A percentile compares a stretch with the other conserved stretches of the same genome.
Conservation (phyloP, 139 green algal genomes). For the Marvania coccoides region DNA sequence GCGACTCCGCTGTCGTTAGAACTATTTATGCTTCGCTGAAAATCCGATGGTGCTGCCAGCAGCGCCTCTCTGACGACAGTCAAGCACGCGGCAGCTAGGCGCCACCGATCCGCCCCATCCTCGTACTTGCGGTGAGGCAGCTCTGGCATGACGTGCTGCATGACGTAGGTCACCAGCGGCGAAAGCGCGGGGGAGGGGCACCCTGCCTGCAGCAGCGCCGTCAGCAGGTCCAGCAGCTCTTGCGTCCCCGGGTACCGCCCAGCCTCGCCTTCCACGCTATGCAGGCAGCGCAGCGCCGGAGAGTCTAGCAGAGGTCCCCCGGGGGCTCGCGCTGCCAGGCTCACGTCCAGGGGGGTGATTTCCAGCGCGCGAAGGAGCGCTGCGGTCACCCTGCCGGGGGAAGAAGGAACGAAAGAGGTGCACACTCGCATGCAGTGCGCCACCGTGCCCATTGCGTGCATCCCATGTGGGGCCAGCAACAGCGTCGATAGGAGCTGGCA, state of each 20-base stretch:
- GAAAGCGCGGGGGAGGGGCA: conserved; percentile 11
- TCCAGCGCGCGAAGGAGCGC: conserved; percentile 23
- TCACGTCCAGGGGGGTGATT: conserved; percentile 1
- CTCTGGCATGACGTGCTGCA: conserved; percentile 29
- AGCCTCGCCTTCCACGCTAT: conserved; percentile 20
- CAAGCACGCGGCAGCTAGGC: conserved; percentile 18
- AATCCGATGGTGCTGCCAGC: background rate
- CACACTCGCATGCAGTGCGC: conserved; percentile 23
- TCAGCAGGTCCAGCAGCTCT: conserved; percentile 29
- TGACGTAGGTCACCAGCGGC: conserved; percentile 21
- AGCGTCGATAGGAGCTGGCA: conserved; percentile 10
- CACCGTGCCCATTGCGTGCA: conserved; percentile 13
- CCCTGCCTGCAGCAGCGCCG: conserved; percentile 22
- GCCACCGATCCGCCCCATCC: conserved; percentile 21
- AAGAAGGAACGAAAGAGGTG: conserved; percentile 1
- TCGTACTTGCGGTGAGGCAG: conserved; percentile 23
- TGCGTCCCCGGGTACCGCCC: conserved; percentile 36
- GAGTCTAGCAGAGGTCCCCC: background rate
- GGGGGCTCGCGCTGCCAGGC: background rate
- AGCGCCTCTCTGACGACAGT: conserved; percentile 34
- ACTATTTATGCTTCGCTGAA: background rate
- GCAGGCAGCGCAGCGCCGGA: conserved; percentile 1
- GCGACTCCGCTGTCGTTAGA: background rate
- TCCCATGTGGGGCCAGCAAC: background rate
- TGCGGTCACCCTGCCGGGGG: conserved; percentile 20